Conservation (phyloP, 208 protist genomes). For the Trypanosoma platydactyli region DNA sequence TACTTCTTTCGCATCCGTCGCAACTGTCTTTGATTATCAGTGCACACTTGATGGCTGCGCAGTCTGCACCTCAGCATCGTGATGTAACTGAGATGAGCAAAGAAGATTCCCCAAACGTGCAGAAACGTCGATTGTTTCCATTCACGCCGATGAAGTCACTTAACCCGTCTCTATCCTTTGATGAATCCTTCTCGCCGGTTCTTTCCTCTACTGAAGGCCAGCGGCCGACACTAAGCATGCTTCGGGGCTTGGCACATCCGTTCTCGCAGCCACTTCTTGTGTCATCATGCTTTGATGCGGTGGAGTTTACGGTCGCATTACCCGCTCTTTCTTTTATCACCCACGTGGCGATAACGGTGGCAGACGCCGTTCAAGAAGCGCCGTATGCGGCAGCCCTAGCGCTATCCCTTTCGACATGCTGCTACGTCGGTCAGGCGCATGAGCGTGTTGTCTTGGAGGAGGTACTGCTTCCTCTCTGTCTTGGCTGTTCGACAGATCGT, state of each 20-base stretch:
- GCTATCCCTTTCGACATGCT: slow-evolving; percentile 21
- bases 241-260: slow-evolving; percentile 24
- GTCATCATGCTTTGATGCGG: slow-evolving; percentile 7
- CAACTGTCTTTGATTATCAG: slow-evolving; percentile 15
- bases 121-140: slow-evolving; percentile 10
- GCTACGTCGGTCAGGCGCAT: slow-evolving; percentile 26
- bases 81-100: background rate
- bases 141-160: slow-evolving; percentile 20
- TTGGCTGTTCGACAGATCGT: background rate
- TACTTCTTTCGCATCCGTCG: slow-evolving; percentile 23
- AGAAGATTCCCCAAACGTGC: background rate
- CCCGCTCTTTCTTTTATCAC: slow-evolving; percentile 28
- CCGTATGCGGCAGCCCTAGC: slow-evolving; percentile 20
- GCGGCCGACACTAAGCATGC: slow-evolving; percentile 15
- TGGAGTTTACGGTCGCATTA: slow-evolving; percentile 30
- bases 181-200: background rate
- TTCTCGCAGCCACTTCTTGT: slow-evolving; percentile 22
- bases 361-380: slow-evolving; percentile 17
- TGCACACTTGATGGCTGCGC: slow-evolving; percentile 11
- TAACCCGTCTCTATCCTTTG: background rate
- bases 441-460: slow-evolving; percentile 28
- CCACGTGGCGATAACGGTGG: slow-evolving; percentile 28
- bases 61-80: background rate
- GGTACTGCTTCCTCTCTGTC: slow-evolving; percentile 23
- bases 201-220: background rate